Base-by-base conservation (phyloP, 139 green algal species). In the Chlamydomonas eustigma region DNA sequence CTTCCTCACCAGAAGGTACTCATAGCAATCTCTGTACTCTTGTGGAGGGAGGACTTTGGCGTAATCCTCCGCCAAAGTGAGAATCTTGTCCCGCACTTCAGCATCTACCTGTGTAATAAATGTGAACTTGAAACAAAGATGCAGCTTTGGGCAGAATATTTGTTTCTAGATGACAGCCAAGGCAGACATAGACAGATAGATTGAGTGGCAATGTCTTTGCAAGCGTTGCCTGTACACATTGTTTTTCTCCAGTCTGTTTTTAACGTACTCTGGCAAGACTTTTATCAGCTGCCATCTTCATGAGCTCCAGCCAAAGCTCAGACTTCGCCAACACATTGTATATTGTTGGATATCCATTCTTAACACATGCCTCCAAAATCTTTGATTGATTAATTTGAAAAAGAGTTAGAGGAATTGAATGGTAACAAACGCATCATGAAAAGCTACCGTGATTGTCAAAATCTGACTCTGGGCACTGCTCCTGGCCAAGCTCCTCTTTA, bases 311-410 rank as follows among this genome's bases (percentile, higher is more conserved):
- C 85, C 85, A 92, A 24, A 89, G 69, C 3, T 89, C 78, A 0
- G 70, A 83, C 31, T 50, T 37, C 0, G 80, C 77, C 8, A 92
- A 73, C 34, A 77, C 38, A 28, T 38, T 33, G 52, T 89, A 85
- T n/a, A 92, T 81, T 37, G 78, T 50, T 0, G 80, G 76, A 1
- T 83, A 28, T 67, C 80, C 87, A 78, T 92, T 92, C 72, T 90
- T 89, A 37, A 92, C 80, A 68, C 83, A 87, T 22, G 81, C 83
- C 64, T 92, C 87, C 18, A 92, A 77, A 37, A 84, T 76, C 84
- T 86, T 78, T 0, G 30, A 58, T n/a, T n/a, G n/a, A n/a, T n/a
- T n/a, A n/a, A n/a, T n/a, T n/a, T n/a, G n/a, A n/a, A n/a, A n/a
- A n/a, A n/a, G n/a, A n/a, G n/a, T n/a, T n/a, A n/a, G n/a, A n/a